Evolutionary conservation across 2,329 filamentous ascomycete genomes (phyloP).

Genomic region (Lachnellula occidentalis): DNA sequence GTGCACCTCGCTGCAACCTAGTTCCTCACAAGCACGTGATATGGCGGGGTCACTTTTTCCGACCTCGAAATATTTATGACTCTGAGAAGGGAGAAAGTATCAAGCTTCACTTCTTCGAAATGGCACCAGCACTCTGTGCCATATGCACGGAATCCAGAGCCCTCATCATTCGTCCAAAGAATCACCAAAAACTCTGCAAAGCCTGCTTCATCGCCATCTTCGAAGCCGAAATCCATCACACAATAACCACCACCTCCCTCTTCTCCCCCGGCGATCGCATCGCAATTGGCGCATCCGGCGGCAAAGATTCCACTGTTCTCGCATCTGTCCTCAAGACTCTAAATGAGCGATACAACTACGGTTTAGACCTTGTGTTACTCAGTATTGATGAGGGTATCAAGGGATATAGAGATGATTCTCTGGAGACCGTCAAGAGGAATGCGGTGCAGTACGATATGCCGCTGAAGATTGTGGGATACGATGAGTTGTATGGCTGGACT

Average conservation of each 20-base stretch:
- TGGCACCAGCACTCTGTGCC: slow-evolving; percentile 74
- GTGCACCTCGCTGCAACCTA: background rate
- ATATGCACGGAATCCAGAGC: slow-evolving; percentile 73
- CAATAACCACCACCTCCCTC: slow-evolving; percentile 74
- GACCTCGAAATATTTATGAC: slow-evolving; percentile 10
- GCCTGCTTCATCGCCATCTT: slow-evolving; percentile 82
- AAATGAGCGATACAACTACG: slow-evolving; percentile 84
- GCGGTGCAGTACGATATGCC: slow-evolving; percentile 86
- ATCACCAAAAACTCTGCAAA: slow-evolving; percentile 89
- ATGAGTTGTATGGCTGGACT: slow-evolving; percentile 94
- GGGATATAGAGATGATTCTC: slow-evolving; percentile 90
- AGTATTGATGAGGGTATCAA: slow-evolving; percentile 97
- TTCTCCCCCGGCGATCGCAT: slow-evolving; percentile 80
- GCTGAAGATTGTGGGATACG: slow-evolving; percentile 87
- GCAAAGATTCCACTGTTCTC: slow-evolving; percentile 95
- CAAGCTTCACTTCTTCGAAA: slow-evolving; percentile 3
- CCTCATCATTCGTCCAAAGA: slow-evolving; percentile 89
- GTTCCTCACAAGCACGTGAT: background rate
- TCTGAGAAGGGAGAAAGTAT: background rate
- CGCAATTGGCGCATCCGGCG: slow-evolving; percentile 92
- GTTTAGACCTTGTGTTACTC: slow-evolving; percentile 76
- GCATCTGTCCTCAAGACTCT: slow-evolving; percentile 92
- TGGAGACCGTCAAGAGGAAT: slow-evolving; percentile 96
- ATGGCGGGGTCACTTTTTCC: background rate
- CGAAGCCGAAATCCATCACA: slow-evolving; percentile 90